Evolutionary conservation across 176 grass and related monocot species (phyloP), one percentile per base, ranked within the genome.

Genomic region (Otatea glauca): DNA sequence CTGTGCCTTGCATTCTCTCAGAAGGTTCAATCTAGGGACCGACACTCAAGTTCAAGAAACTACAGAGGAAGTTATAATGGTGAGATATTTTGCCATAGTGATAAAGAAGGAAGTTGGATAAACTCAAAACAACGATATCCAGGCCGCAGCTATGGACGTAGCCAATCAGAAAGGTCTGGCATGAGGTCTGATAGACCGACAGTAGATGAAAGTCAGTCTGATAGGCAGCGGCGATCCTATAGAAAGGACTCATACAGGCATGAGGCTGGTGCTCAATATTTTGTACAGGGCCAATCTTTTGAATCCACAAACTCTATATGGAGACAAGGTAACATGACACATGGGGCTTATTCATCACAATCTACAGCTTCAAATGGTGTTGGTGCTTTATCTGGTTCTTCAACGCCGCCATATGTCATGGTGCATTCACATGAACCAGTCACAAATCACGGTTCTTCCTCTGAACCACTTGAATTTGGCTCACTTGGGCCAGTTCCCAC

Each of bases 61-160:
- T 48, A 93, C 73, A 91, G 95, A 88, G 89, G 92, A 77, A 89
- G 82, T 75, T 89, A 91, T 77, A 90, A 78, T 32, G 76, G 86
- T 68, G 89, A 94, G 3, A 88, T 80, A 77, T 74, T 76, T 84
- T 88, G 91, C 67, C 80, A 86, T 79, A 67, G 65, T 68, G 89
- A 93, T 56, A 97, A 62, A 82, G 94, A 97, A 88, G 92, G 86
- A 85, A 92, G 88, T 38, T 97, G 90, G 90, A 81, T 85, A 63
- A 91, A 65, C 78, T 84, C 90, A 55, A 97, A 88, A 79, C 87
- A 89, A 78, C 77, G 87, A 55, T 86, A 84, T 84, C 50, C 85
- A 55, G 89, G 86, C 59, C 87, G 83, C 21, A 81, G 68, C 60
- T 90, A 92, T 75, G 87, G 86, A 32, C 89, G 88, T 56, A 78